Evolutionary conservation across 805 yeast genomes (phyloP), one percentile per base, ranked within the genome.

Genomic region (Saturnispora mendoncae): DNA sequence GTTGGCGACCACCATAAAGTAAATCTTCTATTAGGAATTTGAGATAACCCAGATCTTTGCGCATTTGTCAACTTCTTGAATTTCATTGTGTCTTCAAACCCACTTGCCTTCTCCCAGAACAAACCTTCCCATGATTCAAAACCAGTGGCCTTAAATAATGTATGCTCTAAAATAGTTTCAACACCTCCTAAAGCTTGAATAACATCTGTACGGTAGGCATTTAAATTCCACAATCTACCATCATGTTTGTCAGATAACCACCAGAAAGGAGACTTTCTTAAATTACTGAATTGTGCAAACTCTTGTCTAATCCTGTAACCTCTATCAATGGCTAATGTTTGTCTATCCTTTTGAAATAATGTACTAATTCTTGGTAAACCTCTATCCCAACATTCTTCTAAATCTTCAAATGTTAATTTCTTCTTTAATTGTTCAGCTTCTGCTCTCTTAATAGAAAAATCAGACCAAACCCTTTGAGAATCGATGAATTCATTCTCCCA

Each of bases 1-100:
- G 99, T 92, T 5, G 99, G 99, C 0, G 97, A 87, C 99, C 99
- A 92, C 99, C 99, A 92, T 24, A 92, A 66, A 0, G 98, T 92
- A 57, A 92, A 92, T 35, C 99, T 74, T 58, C 99, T 80, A 57
- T 92, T 92, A 3, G 99, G 99, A 54, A 92, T 90, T 64, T 92
- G 99, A 55, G 94, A 84, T 49, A 92, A 71, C 57, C 99, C 99
- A 4, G 96, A 81, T 54, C 98, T 71, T 67, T 92, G 99, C 1
- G 99, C 99, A 62, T 90, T 90, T 1, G 99, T 92, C 51, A 92
- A 71, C 57, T 90, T 92, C 60, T 88, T 87, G 62, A 87, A 84
- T 58, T 88, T 90, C 74, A 92, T 73, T 0, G 95, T 83, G 54
- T 92, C 98, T 60, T 92, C 99, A 58, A 88, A 92, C 0, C 98